These are phyloP conservation scores for Marasmius tenuissimus DNA, from an alignment of 1,284 basidiomycete genomes.

Conservation along the genomic window DNA sequence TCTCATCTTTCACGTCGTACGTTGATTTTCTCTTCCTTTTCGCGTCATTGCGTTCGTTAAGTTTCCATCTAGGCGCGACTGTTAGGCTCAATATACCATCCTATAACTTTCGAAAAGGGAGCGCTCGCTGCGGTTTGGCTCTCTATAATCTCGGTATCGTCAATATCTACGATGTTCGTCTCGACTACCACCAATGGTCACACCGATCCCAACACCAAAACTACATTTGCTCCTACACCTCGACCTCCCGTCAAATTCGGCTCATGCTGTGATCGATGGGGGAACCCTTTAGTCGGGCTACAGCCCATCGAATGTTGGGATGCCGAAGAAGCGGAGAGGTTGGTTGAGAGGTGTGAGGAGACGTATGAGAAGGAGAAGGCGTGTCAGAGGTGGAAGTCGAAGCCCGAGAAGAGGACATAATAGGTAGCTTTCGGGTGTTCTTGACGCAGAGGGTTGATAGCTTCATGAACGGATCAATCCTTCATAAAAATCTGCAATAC, in stretches of 20 bases:
- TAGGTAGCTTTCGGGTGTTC: neutral
- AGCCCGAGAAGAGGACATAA: neutral
- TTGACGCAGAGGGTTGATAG: no score
- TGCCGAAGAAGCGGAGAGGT: constrained; percentile 38
- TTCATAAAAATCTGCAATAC: no score
- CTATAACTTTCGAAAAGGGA: constrained; percentile 59
- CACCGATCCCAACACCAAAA: constrained; percentile 2
- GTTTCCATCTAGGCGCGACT: constrained; percentile 53
- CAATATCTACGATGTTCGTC: constrained; percentile 34
- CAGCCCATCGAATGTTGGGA: constrained; percentile 53
- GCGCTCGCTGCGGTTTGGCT: constrained; percentile 67
- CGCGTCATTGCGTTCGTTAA: neutral
- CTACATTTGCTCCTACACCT: constrained; percentile 11
- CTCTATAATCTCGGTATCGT: constrained; percentile 52
- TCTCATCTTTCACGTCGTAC: constrained; percentile 67
- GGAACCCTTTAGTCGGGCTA: constrained; percentile 49
- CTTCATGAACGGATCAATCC: no score
- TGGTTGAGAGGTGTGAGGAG: constrained; percentile 58
- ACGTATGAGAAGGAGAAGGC: constrained; percentile 35
- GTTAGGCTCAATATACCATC: constrained; percentile 64
- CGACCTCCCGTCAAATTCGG: constrained; percentile 47
- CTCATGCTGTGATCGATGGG: constrained; percentile 56
- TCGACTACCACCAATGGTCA: no score
- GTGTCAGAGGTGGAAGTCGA: neutral
- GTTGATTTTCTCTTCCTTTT: neutral